A percentile compares a stretch with the other conserved stretches of the same genome.
phyloP scores from a whole-genome alignment of 805 yeast species.

The Torulaspora gathmanii region DNA sequence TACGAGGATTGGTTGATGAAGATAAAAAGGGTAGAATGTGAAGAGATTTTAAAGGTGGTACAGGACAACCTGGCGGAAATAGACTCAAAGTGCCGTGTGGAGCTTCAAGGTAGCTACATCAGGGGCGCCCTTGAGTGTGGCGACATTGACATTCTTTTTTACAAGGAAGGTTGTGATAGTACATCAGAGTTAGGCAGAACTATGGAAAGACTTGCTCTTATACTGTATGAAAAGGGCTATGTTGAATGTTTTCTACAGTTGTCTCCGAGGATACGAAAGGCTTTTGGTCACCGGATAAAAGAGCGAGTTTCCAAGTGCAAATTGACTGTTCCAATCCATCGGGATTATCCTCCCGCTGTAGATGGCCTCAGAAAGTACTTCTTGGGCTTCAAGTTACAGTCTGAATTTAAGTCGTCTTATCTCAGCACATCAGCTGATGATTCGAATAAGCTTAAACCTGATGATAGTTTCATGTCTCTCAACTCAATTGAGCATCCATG shows the following conservation, averaged over 20 bases:
- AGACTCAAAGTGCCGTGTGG: constrained; percentile 22
- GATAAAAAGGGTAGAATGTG: constrained; percentile 28
- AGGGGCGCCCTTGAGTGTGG: constrained; percentile 29
- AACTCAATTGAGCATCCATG: constrained; percentile 20
- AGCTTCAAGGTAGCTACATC: constrained; percentile 31
- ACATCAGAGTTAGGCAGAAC: constrained; percentile 17
- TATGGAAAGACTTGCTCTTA: constrained; percentile 20
- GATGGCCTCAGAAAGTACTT: constrained; percentile 18
- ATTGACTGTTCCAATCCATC: constrained; percentile 5
- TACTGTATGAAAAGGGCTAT: constrained; percentile 19
- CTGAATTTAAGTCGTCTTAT: not conserved
- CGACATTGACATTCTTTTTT: constrained; percentile 33
- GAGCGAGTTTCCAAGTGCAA: constrained; percentile 12
- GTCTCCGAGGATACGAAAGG: constrained; percentile 12
- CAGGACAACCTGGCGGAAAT: constrained; percentile 15
- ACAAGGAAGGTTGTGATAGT: constrained; percentile 26
- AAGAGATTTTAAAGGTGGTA: constrained; percentile 20
- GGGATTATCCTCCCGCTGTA: constrained; percentile 3
- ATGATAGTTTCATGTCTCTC: constrained; percentile 25
- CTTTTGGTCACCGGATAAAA: constrained; percentile 11
- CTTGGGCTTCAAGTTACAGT: constrained; percentile 21
- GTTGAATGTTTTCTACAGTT: constrained; percentile 28
- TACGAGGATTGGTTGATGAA: constrained; percentile 31
- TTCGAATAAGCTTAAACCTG: constrained; percentile 8
- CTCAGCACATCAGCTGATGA: not conserved